These are phyloP conservation scores for Crithidia thermophila DNA, from an alignment of 208 protist genomes.

Conservation along the genomic window DNA sequence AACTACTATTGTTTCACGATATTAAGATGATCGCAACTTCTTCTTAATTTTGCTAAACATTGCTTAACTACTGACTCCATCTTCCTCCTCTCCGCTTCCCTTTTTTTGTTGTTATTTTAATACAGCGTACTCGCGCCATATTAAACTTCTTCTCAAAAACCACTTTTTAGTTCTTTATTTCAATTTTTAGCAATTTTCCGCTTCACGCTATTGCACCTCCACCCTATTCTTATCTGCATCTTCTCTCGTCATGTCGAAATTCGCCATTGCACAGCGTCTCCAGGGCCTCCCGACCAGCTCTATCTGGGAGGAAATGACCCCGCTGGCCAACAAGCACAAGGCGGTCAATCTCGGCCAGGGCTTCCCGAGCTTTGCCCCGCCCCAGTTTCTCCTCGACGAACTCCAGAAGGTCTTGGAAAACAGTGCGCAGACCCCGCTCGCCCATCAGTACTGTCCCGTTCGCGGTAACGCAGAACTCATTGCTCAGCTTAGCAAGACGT, in stretches of 20 bases:
- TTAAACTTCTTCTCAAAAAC: too few relatives aligned
- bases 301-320: conserved; percentile 88
- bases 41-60: too few relatives aligned
- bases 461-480: conserved; percentile 76
- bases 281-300: conserved; percentile 36
- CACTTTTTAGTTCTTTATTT: too few relatives aligned
- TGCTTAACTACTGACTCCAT: too few relatives aligned
- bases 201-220: too few relatives aligned
- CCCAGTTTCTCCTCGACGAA: conserved; percentile 73
- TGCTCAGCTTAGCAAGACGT: conserved; percentile 54
- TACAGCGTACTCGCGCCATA: too few relatives aligned
- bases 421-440: conserved; percentile 39
- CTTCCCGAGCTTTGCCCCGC: conserved; percentile 87
- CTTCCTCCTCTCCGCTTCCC: too few relatives aligned
- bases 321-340: conserved; percentile 83
- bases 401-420: conserved; percentile 42
- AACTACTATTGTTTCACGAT: too few relatives aligned
- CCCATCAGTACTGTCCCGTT: conserved; percentile 86
- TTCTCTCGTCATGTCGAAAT: conserved; percentile 24
- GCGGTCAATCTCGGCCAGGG: conserved; percentile 93
- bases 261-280: conserved; percentile 38
- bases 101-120: too few relatives aligned
- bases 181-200: too few relatives aligned
- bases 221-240: neutral
- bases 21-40: too few relatives aligned